phyloP scores from a whole-genome alignment of 768 basidiomycete genomes.

The Vararia minispora region DNA sequence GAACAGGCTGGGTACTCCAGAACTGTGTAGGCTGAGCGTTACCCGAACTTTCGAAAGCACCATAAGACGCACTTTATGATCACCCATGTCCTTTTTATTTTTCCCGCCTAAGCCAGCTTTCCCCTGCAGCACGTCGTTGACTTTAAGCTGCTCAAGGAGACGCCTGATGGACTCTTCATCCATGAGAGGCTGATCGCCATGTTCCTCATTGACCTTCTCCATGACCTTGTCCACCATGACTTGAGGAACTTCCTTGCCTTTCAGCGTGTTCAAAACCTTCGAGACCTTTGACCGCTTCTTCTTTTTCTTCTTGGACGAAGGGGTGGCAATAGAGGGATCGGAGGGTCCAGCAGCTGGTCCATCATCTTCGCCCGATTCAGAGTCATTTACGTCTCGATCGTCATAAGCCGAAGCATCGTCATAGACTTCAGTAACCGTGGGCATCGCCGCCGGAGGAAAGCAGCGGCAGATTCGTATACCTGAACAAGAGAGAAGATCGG shows the following conservation, averaged over 20 bases:
- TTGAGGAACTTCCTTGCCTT: constrained; percentile 50
- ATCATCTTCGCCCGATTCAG: neutral
- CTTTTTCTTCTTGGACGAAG: constrained; percentile 70
- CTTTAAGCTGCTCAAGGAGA: constrained; percentile 65
- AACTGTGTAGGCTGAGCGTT: constrained; percentile 41
- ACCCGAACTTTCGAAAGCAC: neutral
- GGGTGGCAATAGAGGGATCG: constrained; percentile 20
- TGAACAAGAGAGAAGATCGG: too few relatives aligned
- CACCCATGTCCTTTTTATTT: constrained; percentile 72
- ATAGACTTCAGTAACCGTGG: too few relatives aligned
- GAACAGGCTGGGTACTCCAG: constrained; percentile 96
- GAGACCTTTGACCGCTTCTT: constrained; percentile 73
- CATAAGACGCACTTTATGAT: constrained; percentile 62
- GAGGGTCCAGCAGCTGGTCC: constrained; percentile 1
- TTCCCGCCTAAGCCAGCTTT: constrained; percentile 67
- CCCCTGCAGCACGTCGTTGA: constrained; percentile 79
- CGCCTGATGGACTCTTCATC: constrained; percentile 58
- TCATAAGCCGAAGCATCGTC: too few relatives aligned
- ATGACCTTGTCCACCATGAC: constrained; percentile 57
- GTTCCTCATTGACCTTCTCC: constrained; percentile 35
- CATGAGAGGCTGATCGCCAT: constrained; percentile 24
- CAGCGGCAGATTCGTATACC: too few relatives aligned
- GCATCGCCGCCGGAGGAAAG: too few relatives aligned
- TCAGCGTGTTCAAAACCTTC: constrained; percentile 38
- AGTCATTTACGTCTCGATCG: constrained; percentile 2